A percentile compares a stretch with the other conserved stretches of the same genome.
Conservation (phyloP, 306 rosid genomes). For the Dryas drummondii region DNA sequence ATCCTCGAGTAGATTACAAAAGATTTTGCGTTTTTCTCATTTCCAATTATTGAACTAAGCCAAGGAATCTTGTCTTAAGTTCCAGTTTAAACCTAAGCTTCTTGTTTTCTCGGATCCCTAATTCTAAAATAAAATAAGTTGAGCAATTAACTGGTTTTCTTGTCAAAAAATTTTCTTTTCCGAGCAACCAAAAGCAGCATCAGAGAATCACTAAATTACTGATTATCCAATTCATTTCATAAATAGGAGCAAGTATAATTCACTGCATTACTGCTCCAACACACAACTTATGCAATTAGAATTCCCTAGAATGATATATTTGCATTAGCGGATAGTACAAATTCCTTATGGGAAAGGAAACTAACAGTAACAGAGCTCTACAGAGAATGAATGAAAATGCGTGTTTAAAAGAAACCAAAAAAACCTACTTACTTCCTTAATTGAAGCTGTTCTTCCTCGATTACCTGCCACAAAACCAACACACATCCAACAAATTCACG, state of each 20-base stretch:
- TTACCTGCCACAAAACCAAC: slow-evolving; percentile 48
- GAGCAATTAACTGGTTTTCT: neutral
- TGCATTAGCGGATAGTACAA: neutral
- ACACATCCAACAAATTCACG: slow-evolving; percentile 11
- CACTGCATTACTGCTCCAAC: neutral
- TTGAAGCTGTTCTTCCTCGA: slow-evolving; percentile 79
- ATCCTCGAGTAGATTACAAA: neutral
- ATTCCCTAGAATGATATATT: neutral
- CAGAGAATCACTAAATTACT: neutral
- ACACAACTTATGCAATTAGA: neutral
- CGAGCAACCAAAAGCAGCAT: slow-evolving; percentile 10
- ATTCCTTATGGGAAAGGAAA: neutral
- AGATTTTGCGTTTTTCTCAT: neutral
- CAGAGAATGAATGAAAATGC: slow-evolving; percentile 1
- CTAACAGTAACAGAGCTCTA: slow-evolving; percentile 17
- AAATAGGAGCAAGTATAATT: neutral
- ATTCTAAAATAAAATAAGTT: neutral
- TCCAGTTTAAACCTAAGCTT: neutral
- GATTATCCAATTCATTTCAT: neutral
- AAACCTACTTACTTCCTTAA: slow-evolving; percentile 57
- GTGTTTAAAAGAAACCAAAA: neutral
- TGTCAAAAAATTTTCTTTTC: neutral
- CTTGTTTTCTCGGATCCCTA: neutral
- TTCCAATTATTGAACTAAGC: neutral
- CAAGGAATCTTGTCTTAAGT: neutral